Base-by-base conservation (phyloP, 1,284 basidiomycete species). In the Exobasidium cylindrosporum region DNA sequence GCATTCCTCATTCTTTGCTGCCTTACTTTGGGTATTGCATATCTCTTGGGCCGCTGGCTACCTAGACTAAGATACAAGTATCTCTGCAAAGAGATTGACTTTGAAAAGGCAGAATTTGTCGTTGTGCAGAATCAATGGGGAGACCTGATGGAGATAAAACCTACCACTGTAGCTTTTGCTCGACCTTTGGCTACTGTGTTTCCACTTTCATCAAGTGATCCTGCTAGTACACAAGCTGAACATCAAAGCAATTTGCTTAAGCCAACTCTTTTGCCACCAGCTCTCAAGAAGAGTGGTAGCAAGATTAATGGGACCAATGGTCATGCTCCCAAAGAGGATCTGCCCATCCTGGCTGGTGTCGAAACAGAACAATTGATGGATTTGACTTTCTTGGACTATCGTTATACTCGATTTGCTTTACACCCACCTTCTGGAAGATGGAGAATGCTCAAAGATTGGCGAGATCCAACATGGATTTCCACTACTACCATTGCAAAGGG, bases 31-130 rank as follows among this genome's bases (percentile, higher is more conserved):
- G 96, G 96, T 2, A 81, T 87, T 6, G 82, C 97, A 32, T 89
- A 87, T 7, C 84, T 98, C 14, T 80, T 96, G 3, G 92, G 92
- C 1, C 87, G 93, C 72, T 99, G 96, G 96, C 87, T 96, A 69
- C 95, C 96, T 54, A 86, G 84, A 3, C 73, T 93, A 45, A 96
- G 94, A 91, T 85, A 98, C 57, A 86, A 86, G 40, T 93, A 88
- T 84, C 88, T 91, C n/a, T 87, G 92, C 1, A 84, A 83, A 58
- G 91, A 95, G 80, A 89, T 86, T 58, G 87, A 89, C 3, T 99
- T 98, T 74, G 86, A 87, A 49, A 84, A 90, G 59, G 85, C 87
- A 10, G 82, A 83, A 52, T 84, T 83, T 80, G 85, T 98, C 56
- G 89, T 96, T 24, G 88, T 97, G 57, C 93, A 98, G 86, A 78